phyloP scores from a whole-genome alignment of 805 yeast genomes.

The Cyberlindnera veronae region DNA sequence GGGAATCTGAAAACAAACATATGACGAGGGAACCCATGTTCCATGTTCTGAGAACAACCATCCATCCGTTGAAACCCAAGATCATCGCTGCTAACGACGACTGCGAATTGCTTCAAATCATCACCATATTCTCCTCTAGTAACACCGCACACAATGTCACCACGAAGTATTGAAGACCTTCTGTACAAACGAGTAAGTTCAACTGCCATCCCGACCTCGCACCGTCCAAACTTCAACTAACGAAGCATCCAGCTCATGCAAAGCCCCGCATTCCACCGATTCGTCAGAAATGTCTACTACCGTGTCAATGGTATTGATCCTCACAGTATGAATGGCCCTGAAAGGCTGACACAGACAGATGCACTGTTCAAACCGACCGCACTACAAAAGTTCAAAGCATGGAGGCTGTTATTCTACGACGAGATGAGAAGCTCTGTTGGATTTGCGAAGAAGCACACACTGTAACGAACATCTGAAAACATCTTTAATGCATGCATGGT shows the following conservation, averaged over 20 bases:
- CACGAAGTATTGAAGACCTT: conserved; percentile 46
- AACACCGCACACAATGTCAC: conserved; percentile 14
- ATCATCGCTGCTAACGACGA: no score
- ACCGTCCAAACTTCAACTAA: no score
- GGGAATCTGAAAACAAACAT: no score
- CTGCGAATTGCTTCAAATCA: no score
- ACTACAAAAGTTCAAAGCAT: conserved; percentile 58
- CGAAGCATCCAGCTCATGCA: conserved; percentile 46
- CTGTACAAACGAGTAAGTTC: conserved; percentile 27
- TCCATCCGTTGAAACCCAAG: no score
- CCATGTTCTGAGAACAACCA: no score
- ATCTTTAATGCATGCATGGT: neutral
- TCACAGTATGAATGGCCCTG: conserved; percentile 33
- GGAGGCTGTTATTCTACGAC: conserved; percentile 51
- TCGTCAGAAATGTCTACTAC: conserved; percentile 62
- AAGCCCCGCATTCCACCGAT: conserved; percentile 56
- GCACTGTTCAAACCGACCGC: conserved; percentile 41
- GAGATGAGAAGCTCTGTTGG: conserved; percentile 58
- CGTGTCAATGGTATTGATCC: conserved; percentile 52
- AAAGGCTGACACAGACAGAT: conserved; percentile 13
- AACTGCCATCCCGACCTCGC: no score
- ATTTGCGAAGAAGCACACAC: conserved; percentile 32
- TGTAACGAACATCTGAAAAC: no score
- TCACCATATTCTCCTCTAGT: neutral
- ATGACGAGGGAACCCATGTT: no score